Evolutionary conservation across 306 rosid species (phyloP), one percentile per base, ranked within the genome.

Genomic region (Medicago ruthenica): DNA sequence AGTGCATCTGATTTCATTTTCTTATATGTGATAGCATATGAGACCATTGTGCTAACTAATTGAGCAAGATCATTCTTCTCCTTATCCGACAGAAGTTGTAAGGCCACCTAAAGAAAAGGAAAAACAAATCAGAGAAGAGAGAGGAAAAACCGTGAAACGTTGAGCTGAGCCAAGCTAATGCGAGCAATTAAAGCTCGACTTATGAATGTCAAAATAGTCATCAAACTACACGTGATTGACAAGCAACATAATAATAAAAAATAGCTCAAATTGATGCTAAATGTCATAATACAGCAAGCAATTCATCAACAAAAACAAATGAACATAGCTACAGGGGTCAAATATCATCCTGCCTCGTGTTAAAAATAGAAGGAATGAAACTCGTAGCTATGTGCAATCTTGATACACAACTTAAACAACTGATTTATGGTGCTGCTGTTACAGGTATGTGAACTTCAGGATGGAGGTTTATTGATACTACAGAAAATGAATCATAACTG

Each of bases 41-140:
- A 90, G 76, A 94, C 88, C 98, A 94, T 94, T 63, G 86, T 86
- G 83, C 88, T 76, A 78, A 94, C 89, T 80, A 94, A 76, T 71
- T 90, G 90, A 81, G 86, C 73, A 79, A 94, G 69, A 67, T 87
- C 93, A 81, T 71, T 83, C 85, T 92, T 94, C 88, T 94, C 97
- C 60, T 83, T 94, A 15, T 87, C 96, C 12, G 96, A 92, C 67
- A 90, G 82, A 51, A 87, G 80, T 73, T 90, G 97, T 47, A 80
- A 70, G n/a, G 97, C 89, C 57, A 88, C 94, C 98, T 94, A 79
- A 57, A 83, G 58, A 64, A 24, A 78, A 61, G 61, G 20, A 67
- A 78, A 54, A 40, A 40, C 53, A 75, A 68, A 42, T 85, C 74
- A 89, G 76, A 85, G 72, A 76, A 67, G 37, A 73, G n/a, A n/a